Base-by-base conservation (phyloP, 306 rosid species). In the Medicago ruthenica region DNA sequence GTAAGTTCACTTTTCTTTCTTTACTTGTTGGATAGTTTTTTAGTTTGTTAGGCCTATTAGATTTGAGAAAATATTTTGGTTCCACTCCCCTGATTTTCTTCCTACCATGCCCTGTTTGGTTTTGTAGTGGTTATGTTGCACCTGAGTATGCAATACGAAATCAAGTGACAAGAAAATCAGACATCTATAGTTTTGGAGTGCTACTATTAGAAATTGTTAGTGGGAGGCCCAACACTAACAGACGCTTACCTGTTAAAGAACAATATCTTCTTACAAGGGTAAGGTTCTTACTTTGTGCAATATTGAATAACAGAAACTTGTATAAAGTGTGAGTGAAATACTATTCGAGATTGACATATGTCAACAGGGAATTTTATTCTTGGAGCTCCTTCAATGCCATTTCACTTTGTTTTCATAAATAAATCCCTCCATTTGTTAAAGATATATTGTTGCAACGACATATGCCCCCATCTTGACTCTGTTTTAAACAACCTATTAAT, bases 111-210 rank as follows among this genome's bases (percentile, higher is more conserved):
- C 15, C n/a, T 44, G 12, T 86, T 44, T 79, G 78, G 60, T 72
- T 75, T 12, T 86, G 67, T 22, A 93, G 98, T 77, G 98, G 98
- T 57, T 93, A 93, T 78, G 14, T 93, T 64, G 98, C 98, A 16
- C 98, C 98, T 42, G 98, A 93, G 64, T 93, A 89, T 61, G 97
- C 96, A 15, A 85, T 93, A 70, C 86, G 90, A 81, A 88, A 87
- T 74, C 97, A 88, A 82, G 97, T 91, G 77, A 93, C 98, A 21
- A 89, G 92, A 85, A 91, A 89, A 85, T 81, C 97, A 14, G 97
- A 91, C 79, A 69, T 88, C 34, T 93, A 93, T 64, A 89, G 98
- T 81, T 93, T 93, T 81, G 98, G 98, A 65, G 88, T 93, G 31
- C 31, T 27, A 3, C 31, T 27, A 27, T 27, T 27, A 27, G 31